Percentiles rank a stretch among this genome's conserved stretches.
Evolutionary conservation across 179 eudicot species (phyloP).

Genomic region (Beta macrorhiza): DNA sequence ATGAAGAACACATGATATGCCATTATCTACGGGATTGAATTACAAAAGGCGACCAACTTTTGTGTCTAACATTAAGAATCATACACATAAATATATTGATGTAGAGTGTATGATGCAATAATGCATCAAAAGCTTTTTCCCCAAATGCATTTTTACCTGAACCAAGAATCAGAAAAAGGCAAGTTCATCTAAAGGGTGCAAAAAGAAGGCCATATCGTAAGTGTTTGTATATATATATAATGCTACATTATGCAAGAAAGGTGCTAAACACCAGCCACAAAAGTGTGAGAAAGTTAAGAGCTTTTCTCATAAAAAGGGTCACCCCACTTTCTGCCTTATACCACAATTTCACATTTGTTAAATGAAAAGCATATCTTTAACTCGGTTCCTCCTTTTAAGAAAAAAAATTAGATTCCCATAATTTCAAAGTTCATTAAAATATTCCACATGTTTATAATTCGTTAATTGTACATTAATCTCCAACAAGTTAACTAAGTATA

Average conservation of each 20-base stretch:
- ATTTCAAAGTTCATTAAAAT: conserved; percentile 12
- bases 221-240: neutral
- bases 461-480: neutral
- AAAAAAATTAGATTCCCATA: conserved; percentile 37
- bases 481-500: neutral
- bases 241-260: conserved; percentile 8
- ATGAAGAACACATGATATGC: conserved; percentile 3
- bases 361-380: conserved; percentile 36
- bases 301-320: conserved; percentile 57
- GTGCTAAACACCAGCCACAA: conserved; percentile 32
- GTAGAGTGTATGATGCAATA: conserved; percentile 16
- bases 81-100: neutral
- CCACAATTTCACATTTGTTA: conserved; percentile 18
- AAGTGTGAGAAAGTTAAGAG: conserved; percentile 33
- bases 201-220: conserved; percentile 19
- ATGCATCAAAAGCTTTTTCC: conserved; percentile 15
- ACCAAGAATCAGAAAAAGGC: conserved; percentile 25
- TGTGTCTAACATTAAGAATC: conserved; percentile 23
- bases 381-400: conserved; percentile 46
- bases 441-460: conserved; percentile 15
- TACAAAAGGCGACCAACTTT: conserved; percentile 26
- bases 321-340: conserved; percentile 55
- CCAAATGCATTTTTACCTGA: conserved; percentile 25
- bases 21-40: neutral
- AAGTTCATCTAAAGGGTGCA: conserved; percentile 9